These are phyloP conservation scores for Chrysosporium queenslandicum DNA, from an alignment of 2,329 filamentous ascomycete species.

Conservation along the genomic window DNA sequence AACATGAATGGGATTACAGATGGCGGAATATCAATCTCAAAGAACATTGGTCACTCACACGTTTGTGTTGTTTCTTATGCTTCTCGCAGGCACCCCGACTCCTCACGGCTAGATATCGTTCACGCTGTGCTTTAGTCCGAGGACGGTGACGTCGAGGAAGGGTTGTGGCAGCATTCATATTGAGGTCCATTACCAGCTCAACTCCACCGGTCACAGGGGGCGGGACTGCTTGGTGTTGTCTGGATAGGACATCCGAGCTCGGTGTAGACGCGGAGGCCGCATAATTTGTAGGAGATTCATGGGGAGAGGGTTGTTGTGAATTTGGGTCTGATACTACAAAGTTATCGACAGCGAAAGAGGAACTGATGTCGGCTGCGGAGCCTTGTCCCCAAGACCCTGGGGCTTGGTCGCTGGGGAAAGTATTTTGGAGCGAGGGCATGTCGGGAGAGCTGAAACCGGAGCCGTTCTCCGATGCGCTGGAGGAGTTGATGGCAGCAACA, in stretches of 20 bases:
- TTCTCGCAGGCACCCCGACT: slow-evolving; percentile 37
- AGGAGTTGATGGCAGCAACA: slow-evolving; percentile 12
- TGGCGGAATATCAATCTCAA: no score
- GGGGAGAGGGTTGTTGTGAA: slow-evolving; percentile 7
- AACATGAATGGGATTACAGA: no score
- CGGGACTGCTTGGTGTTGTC: neutral
- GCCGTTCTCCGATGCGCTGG: neutral
- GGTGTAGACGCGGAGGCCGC: slow-evolving; percentile 12
- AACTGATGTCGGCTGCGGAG: slow-evolving; percentile 17
- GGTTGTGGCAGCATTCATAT: slow-evolving; percentile 36
- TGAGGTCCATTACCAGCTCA: slow-evolving; percentile 35
- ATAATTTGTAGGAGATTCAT: neutral
- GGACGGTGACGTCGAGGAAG: slow-evolving; percentile 36
- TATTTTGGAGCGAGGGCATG: neutral
- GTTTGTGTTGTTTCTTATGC: slow-evolving; percentile 36
- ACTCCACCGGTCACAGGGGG: slow-evolving; percentile 22
- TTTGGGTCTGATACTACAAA: neutral
- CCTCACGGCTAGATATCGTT: slow-evolving; percentile 36
- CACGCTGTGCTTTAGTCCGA: slow-evolving; percentile 34
- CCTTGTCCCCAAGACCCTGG: slow-evolving; percentile 12
- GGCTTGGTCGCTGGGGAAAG: slow-evolving; percentile 5
- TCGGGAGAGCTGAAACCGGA: slow-evolving; percentile 4
- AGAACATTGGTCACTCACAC: slow-evolving; percentile 23
- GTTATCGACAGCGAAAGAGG: slow-evolving; percentile 16
- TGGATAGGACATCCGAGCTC: slow-evolving; percentile 1